Evolutionary conservation across 306 rosid genomes (phyloP), one percentile per base, ranked within the genome.

Genomic region (Cucurbita argyrosperma): DNA sequence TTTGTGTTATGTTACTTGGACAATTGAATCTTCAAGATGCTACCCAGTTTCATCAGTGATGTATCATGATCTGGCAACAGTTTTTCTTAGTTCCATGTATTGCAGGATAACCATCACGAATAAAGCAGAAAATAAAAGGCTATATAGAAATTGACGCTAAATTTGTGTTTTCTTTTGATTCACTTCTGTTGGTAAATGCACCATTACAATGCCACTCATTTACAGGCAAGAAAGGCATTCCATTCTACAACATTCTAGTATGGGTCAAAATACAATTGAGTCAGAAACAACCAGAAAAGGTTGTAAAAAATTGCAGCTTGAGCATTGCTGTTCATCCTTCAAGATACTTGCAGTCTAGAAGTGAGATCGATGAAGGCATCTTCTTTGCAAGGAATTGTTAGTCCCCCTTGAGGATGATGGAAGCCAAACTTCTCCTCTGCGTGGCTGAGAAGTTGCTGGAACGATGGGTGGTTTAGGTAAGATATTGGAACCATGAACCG

Each of bases 371-470:
- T 18, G 37, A 85, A 85, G 38, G 69, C 53, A 49, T 85, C 82
- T 73, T 83, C 81, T 1, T 62, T 66, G 85, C 87, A 85, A 7
- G 85, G 87, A 72, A 83, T 85, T n/a, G 80, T 81, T 38, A 85
- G 84, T 43, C 85, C 89, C 35, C 87, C 87, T 74, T 65, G 81
- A n/a, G 82, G 87, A 71, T 85, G 84, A 72, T 65, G 21, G 75
- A 79, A 83, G 0, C 87, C 89, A 37, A 83, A 86, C 77, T 86
- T 84, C 61, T 83, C 80, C 82, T 83, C 84, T 0, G 84, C 82
- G 49, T 54, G 74, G 16, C 38, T 51, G 45, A 71, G 61, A 0
- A 70, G 61, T 72, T 83, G 57, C 39, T 81, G 75, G 30, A 70
- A 70, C 10, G 74, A 70, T 14, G 74, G 74, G 16, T 70, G 47